A percentile compares a stretch with the other conserved stretches of the same genome.
phyloP scores from a whole-genome alignment of 805 yeast genomes.

The Scheffersomyces lignosus region DNA sequence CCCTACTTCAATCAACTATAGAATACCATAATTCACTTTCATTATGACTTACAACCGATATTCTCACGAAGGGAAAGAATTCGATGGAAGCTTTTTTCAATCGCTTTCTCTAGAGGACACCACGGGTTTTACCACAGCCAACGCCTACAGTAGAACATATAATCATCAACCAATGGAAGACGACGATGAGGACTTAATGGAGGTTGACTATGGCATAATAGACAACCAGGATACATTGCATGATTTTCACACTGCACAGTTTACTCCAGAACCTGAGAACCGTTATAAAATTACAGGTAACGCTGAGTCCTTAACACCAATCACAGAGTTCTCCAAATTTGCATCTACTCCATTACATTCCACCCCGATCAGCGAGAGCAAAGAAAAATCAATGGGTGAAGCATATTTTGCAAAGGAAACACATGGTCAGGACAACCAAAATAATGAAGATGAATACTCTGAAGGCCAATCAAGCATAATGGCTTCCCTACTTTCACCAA shows the following conservation, averaged over 20 bases:
- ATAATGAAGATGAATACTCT: conserved; percentile 2
- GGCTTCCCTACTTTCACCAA: conserved; percentile 31
- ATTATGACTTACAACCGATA: background rate
- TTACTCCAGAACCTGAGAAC: background rate
- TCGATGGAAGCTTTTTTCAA: conserved; percentile 23
- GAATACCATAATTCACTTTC: no score
- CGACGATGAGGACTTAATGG: conserved; percentile 17
- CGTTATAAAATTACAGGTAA: no score
- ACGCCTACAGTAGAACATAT: conserved; percentile 1
- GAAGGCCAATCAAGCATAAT: conserved; percentile 5
- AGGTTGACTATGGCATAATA: conserved; percentile 13
- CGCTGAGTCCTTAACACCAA: conserved; percentile 9
- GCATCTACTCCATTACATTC: background rate
- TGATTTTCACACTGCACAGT: conserved; percentile 5
- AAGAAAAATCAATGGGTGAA: no score
- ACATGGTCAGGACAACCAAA: background rate
- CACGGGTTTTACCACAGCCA: conserved; percentile 4
- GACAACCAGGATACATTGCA: no score
- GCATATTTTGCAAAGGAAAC: background rate
- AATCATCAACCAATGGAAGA: background rate
- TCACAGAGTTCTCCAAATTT: conserved; percentile 1
- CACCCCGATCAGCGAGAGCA: background rate
- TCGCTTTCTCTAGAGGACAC: conserved; percentile 26
- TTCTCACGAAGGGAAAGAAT: conserved; percentile 10
- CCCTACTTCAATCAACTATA: no score